Evolutionary conservation across 1,284 basidiomycete species (phyloP).

Genomic region (Filobasidium uniguttulatum): DNA sequence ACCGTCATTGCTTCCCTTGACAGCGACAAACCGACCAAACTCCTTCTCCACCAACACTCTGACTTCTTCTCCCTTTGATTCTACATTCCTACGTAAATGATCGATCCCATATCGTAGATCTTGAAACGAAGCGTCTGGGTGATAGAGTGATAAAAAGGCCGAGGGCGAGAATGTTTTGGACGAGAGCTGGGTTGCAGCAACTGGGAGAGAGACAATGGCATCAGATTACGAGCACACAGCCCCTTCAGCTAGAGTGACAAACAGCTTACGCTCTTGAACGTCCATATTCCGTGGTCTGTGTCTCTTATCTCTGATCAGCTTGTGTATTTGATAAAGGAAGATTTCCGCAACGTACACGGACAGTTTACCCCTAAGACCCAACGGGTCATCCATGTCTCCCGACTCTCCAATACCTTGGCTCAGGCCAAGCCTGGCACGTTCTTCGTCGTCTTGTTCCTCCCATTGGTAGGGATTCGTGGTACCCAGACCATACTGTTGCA

Average conservation of each 20-base stretch:
- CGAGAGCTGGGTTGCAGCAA: constrained; percentile 62
- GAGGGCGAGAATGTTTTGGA: constrained; percentile 97
- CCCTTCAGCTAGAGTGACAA: constrained; percentile 6
- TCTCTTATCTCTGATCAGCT: not conserved
- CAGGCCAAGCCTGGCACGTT: constrained; percentile 22
- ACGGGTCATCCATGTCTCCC: constrained; percentile 30
- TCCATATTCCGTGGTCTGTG: constrained; percentile 14
- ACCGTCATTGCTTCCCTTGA: constrained; percentile 94
- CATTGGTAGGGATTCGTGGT: constrained; percentile 30
- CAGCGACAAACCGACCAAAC: constrained; percentile 94
- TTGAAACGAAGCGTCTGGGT: constrained; percentile 91
- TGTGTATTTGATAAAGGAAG: not conserved
- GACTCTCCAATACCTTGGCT: constrained; percentile 18
- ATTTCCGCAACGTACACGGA: constrained; percentile 23
- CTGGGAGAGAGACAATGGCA: constrained; percentile 38
- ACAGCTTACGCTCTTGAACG: constrained; percentile 27
- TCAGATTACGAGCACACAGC: not conserved
- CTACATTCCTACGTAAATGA: constrained; percentile 60
- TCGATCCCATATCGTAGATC: constrained; percentile 66
- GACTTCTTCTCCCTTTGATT: constrained; percentile 80
- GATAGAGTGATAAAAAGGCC: constrained; percentile 74
- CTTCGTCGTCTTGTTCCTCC: constrained; percentile 36
- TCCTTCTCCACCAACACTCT: constrained; percentile 92
- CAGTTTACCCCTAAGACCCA: constrained; percentile 28
- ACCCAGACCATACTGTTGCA: constrained; percentile 36